Base-by-base conservation (phyloP, 176 grass and related monocot species). In the Zizania latifolia region DNA sequence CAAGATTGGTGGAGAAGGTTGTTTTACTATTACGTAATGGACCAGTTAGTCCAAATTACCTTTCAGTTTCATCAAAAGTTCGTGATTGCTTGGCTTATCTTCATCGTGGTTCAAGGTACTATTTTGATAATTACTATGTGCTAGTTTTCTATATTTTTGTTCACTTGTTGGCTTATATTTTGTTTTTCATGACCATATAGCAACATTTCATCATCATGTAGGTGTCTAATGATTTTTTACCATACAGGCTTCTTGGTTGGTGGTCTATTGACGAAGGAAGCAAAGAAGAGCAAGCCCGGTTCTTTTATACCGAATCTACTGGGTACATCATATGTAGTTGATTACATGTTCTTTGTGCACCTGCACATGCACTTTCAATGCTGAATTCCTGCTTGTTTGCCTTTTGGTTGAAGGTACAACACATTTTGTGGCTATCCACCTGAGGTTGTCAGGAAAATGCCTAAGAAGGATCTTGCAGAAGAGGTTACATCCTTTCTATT, bases 201-300 rank as follows among this genome's bases (percentile, higher is more conserved):
- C 31, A 77, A 37, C 34, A 58, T 79, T 60, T 62, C 55, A 31
- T 6, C 26, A 10, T 78, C 14, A 58, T 57, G n/a, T 50, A 44
- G 33, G 39, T n/a, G 55, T 55, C 28, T 56, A 68, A 83, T 62
- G 58, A 36, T 75, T 62, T 51, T 86, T n/a, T 68, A 33, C 2
- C 75, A 70, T n/a, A n/a, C 76, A 99, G 95, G 84, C 86, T 95
- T 67, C 77, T 95, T 62, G 96, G 96, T 86, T 99, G 92, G 96
- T 99, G 96, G 96, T 99, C 92, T 58, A 99, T 99, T 46, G 92
- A 92, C 0, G 96, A 99, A 90, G 96, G 92, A 50, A 92, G 92
- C 85, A 99, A 95, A 57, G 96, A 95, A 83, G 96, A 95, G 70
- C 96, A 99, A 77, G 87, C 96, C 75, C 92, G 92, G 10, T 78